Base-by-base conservation (phyloP, 2,329 filamentous ascomycete species). In the Ceratocystis diversiconidia region DNA sequence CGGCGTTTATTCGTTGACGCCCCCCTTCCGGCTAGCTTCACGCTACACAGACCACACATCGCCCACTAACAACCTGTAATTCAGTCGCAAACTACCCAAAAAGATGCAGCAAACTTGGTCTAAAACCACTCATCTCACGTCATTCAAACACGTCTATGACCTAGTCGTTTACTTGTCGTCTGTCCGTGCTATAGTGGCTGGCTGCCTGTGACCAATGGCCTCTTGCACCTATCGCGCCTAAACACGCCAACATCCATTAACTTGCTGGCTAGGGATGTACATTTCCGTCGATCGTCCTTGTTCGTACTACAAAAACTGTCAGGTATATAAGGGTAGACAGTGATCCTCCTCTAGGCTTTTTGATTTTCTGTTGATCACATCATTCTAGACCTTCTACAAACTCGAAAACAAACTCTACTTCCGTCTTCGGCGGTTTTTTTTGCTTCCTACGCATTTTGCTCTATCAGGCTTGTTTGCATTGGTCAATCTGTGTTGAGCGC, bases 311-410 rank as follows among this genome's bases (percentile, higher is more conserved):
- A 28, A 36, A 59, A 59, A n/a, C 0, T 5, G 32, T 8, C 25
- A 36, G 6, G 6, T 59, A 59, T 59, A 59, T 59, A 59, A 59
- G 32, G 12, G 32, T 32, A 17, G 55, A 36, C 55, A 17, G n/a
- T 36, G 55, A 59, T 59, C 55, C 55, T 19, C 55, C n/a, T 59
- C 17, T 8, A 4, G 8, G 5, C 17, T 5, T 59, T 19, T 59
- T 28, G 28, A 36, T 59, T 59, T 59, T 32, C 55, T 59, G 55
- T 59, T 59, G 55, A 59, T 59, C 28, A 36, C 28, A 59, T 28
- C 55, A 59, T 59, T 59, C 55, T n/a, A 59, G 17, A 22, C 55
- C 8, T 59, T 36, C 55, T 15, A 59, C 17, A 19, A n/a, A n/a
- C 22, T 5, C 22, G n/a, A 59, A 59, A 36, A 5, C 12, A 36